phyloP scores from a whole-genome alignment of 2,329 filamentous ascomycete species.

The Talaromyces rugulosus region DNA sequence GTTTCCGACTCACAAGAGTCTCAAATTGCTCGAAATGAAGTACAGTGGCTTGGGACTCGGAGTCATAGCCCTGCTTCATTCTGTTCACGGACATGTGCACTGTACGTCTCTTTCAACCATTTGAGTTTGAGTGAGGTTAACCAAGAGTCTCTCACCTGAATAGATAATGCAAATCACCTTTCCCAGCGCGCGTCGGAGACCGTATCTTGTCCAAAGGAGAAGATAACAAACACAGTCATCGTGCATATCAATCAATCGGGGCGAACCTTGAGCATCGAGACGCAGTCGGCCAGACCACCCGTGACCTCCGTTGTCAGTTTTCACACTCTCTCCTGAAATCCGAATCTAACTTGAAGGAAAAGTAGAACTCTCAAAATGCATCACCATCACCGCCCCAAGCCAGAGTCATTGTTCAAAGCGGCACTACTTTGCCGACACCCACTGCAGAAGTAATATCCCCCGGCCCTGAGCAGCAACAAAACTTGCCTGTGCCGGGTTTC shows the following conservation, averaged over 20 bases:
- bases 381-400: background rate
- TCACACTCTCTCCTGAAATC: background rate
- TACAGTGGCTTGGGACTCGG: conserved; percentile 18
- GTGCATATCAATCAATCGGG: conserved; percentile 11
- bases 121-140: background rate
- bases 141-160: background rate
- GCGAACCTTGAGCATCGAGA: conserved; percentile 7
- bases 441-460: background rate
- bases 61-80: conserved; percentile 16
- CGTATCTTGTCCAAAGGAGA: conserved; percentile 1
- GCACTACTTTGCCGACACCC: background rate
- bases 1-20: background rate
- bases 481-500: background rate
- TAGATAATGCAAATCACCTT: conserved; percentile 2
- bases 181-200: background rate
- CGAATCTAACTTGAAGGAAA: background rate
- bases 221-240: conserved; percentile 9
- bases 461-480: background rate
- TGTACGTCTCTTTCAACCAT: conserved; percentile 17
- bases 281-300: background rate
- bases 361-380: background rate
- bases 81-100: conserved; percentile 19
- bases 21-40: conserved; percentile 14
- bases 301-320: background rate
- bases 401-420: background rate